Evolutionary conservation across 1,284 basidiomycete species (phyloP).

Genomic region (Entoloma clypeatum): DNA sequence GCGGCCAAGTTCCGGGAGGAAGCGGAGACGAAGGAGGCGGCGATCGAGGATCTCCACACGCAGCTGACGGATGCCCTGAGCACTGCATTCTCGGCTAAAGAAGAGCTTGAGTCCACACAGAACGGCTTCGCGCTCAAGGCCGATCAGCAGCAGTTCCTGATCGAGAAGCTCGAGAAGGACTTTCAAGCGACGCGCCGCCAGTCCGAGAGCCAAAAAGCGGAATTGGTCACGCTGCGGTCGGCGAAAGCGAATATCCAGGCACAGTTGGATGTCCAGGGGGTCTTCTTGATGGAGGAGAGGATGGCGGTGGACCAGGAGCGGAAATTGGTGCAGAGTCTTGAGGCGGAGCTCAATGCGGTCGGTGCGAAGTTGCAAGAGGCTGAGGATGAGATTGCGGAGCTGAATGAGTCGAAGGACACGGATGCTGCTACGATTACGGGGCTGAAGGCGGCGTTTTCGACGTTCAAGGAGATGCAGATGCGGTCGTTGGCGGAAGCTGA

Average conservation of each 20-base stretch:
- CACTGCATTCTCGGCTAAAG: constrained; percentile 8
- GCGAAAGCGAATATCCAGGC: constrained; percentile 16
- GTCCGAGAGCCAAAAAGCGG: constrained; percentile 10
- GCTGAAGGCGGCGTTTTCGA: constrained; percentile 31
- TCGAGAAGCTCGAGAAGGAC: constrained; percentile 14
- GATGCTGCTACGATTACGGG: constrained; percentile 35
- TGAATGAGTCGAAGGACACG: constrained; percentile 29
- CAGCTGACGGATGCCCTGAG: constrained; percentile 15
- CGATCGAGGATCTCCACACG: constrained; percentile 12
- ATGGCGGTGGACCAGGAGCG: constrained; percentile 20
- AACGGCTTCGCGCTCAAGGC: constrained; percentile 9
- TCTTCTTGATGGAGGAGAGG: constrained; percentile 13
- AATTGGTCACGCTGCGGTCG: constrained; percentile 2
- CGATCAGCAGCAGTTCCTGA: constrained; percentile 8
- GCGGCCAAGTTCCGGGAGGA: constrained; percentile 11
- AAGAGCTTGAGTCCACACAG: constrained; percentile 10
- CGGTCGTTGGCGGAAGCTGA: constrained; percentile 32
- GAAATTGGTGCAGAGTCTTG: constrained; percentile 17
- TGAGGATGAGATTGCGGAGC: constrained; percentile 30
- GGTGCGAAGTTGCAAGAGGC: constrained; percentile 22
- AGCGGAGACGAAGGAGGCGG: constrained; percentile 2
- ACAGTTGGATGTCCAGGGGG: constrained; percentile 12
- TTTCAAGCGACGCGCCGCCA: constrained; percentile 8
- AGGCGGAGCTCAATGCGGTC: constrained; percentile 25
- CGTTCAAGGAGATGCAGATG: constrained; percentile 31